Percentiles rank a stretch among this genome's conserved stretches.
Conservation (phyloP, 1,284 basidiomycete species). For the Fomitiporia mediterranea region DNA sequence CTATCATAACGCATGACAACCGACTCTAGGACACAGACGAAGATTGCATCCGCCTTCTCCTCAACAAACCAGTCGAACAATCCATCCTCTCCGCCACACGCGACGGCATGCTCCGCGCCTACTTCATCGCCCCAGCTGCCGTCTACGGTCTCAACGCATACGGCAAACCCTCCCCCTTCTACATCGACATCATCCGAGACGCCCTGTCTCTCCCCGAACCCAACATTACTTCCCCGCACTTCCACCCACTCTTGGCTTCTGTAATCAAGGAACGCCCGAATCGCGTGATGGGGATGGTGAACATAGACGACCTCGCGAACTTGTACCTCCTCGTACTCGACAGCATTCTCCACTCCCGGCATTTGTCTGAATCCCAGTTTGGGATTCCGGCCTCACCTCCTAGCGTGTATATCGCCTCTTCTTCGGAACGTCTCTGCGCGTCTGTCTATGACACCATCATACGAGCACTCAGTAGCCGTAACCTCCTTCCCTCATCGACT, state of each 20-base stretch:
- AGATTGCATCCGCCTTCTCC: conserved; percentile 15
- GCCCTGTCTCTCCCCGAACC: background rate
- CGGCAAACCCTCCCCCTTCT: conserved; percentile 12
- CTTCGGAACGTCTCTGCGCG: background rate
- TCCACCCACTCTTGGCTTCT: background rate
- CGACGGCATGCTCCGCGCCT: conserved; percentile 11
- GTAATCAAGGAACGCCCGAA: background rate
- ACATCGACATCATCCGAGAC: conserved; percentile 4
- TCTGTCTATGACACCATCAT: background rate
- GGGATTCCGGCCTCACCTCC: background rate
- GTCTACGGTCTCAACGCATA: conserved; percentile 14
- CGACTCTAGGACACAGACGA: conserved; percentile 18
- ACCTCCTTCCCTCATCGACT: background rate
- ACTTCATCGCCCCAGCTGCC: conserved; percentile 2
- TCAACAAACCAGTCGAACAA: conserved; percentile 15
- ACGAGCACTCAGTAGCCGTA: background rate
- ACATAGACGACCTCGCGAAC: conserved; percentile 2
- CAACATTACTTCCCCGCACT: background rate
- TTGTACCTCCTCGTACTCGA: conserved; percentile 6
- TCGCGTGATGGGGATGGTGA: conserved; percentile 3
- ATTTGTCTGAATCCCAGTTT: background rate
- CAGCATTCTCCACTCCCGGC: background rate
- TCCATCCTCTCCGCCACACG: conserved; percentile 11
- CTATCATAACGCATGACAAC: background rate
- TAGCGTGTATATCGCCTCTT: conserved; percentile 5